Base-by-base conservation (phyloP, 306 rosid genomes). In the Spatholobus suberectus region DNA sequence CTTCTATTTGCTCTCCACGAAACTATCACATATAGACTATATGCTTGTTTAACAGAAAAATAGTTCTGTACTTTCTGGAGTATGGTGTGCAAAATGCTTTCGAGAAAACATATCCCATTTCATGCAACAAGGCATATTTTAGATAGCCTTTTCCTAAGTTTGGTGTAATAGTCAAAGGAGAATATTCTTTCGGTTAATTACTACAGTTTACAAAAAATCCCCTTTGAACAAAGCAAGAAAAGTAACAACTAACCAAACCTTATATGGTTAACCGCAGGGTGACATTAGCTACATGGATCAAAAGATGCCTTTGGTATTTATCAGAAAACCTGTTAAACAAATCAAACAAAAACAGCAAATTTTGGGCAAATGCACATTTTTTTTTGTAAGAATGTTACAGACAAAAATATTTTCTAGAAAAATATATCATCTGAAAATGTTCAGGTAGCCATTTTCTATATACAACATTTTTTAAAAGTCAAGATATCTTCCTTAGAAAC, bases 191-290 rank as follows among this genome's bases (percentile, higher is more conserved):
- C 32, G 32, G 32, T 29, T 49, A 17, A 27, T 49, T 55, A 6
- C 34, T 37, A 55, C 67, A 75, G 18, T 4, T 44, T 20, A 58
- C 70, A 76, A 59, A 18, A 41, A 18, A 76, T 8, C 70, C 12
- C 17, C 70, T 76, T 24, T 29, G 43, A 15, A 59, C 24, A 58
- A 76, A 75, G 80, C 70, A 38, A 75, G 51, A 74, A 29, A 29
- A 29, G 32, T 29, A 29, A 29, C 32, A 29, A 29, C 32, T 29
- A 29, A 29, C 32, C 3, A 29, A 29, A 29, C 32, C 32, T 29
- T 29, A 29, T 29, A 29, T 29, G 32, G 32, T 29, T 29, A 29
- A 29, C 32, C 32, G 3, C 32, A 29, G 32, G 32, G 32, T 29
- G 32, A 29, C 32, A 29, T 29, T 29, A 29, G 32, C 32, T 29